Evolutionary conservation across 768 basidiomycete species (phyloP), one percentile per base, ranked within the genome.

Genomic region (Sarcodon aspratus): DNA sequence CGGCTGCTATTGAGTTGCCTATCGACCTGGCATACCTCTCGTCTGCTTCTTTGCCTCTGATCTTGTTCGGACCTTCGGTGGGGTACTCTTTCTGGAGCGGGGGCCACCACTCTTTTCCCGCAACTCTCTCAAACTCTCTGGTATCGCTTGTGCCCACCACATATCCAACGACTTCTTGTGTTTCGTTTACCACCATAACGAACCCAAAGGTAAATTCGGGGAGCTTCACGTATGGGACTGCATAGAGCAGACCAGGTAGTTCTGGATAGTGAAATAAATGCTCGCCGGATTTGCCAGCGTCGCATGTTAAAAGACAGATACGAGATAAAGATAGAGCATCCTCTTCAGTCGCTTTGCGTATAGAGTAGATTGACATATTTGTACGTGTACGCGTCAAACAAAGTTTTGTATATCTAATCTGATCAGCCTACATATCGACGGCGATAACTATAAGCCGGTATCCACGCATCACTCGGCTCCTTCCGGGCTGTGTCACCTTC

Each of bases 221-320:
- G 12, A 83, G 63, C 47, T 77, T 76, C 50, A 85, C 71, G 62
- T 90, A 90, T 2, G 87, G 87, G 43, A 85, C 73, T 3, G 86
- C 80, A 57, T 80, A 89, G 38, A 82, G 69, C 38, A 87, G 70
- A 6, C 86, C 85, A 9, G 77, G 80, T 33, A 88, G 76, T 54
- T 83, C 80, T 10, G 67, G 68, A 55, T 70, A 73, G 36, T 76
- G 74, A 64, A 87, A 82, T 31, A 79, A 66, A 35, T 55, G 55
- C 61, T 79, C 78, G 35, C 83, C 83, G 49, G 82, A 80, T 53
- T 65, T 67, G 45, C 87, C 86, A 17, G 82, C 83, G 47, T 84
- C 73, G 15, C 75, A 83, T 4, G 86, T 89, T 47, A 82, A 68
- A 31, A 91, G 71, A 61, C 87, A 91, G 55, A 90, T 84, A 45